These are phyloP conservation scores for Mycena rosella DNA, from an alignment of 768 basidiomycete genomes.

Conservation along the genomic window DNA sequence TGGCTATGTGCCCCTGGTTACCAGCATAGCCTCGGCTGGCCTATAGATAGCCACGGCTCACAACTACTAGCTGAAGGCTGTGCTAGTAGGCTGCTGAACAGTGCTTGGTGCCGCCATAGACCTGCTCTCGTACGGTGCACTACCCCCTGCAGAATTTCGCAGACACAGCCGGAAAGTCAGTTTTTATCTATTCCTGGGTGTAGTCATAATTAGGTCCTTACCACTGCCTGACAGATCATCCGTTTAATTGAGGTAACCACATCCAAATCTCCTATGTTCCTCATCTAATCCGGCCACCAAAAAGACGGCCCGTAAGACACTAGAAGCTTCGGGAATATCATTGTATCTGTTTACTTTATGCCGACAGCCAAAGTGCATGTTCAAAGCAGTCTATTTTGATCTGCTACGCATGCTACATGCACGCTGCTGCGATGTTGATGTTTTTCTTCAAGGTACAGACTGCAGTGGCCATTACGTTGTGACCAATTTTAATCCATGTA, in stretches of 20 bases:
- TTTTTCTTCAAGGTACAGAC: conserved; percentile 24
- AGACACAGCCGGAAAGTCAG: conserved; percentile 33
- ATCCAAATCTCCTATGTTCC: background rate
- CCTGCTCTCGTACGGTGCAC: conserved; percentile 23
- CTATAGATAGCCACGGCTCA: no score
- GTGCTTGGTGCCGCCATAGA: conserved; percentile 26
- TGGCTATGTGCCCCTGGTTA: no score
- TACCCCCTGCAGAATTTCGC: conserved; percentile 24
- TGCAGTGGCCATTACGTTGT: background rate
- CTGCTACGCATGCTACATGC: conserved; percentile 29
- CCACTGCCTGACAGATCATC: conserved; percentile 23
- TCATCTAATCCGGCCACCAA: background rate
- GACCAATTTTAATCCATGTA: conserved; percentile 1
- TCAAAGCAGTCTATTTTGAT: conserved; percentile 29
- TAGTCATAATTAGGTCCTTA: conserved; percentile 1
- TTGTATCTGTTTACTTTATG: conserved; percentile 30
- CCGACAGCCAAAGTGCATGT: conserved; percentile 13
- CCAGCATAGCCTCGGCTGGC: no score
- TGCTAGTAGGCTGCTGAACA: no score
- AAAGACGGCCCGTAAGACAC: conserved; percentile 31
- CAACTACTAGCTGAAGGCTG: no score
- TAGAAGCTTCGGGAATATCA: conserved; percentile 34
- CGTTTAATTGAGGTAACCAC: conserved; percentile 34
- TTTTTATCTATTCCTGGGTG: conserved; percentile 12
- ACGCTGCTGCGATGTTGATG: conserved; percentile 24